Conservation (phyloP, 352 stramenopile species). For the Lagenidium giganteum region DNA sequence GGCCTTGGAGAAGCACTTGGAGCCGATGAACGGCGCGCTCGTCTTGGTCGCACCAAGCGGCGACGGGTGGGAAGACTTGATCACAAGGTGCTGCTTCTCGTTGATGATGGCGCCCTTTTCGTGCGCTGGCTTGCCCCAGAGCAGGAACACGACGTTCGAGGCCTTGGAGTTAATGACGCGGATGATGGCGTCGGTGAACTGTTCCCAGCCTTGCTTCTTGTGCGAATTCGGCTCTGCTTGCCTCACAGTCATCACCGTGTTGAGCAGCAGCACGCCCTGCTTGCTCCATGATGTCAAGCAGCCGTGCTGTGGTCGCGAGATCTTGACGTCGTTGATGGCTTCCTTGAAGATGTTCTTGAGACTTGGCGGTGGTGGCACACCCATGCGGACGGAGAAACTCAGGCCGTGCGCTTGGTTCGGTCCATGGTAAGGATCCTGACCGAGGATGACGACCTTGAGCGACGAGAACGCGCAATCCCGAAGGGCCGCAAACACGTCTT, state of each 20-base stretch:
- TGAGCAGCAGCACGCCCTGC: constrained; percentile 97
- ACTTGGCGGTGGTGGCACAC: constrained; percentile 87
- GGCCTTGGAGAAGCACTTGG: no score
- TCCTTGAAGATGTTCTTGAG: constrained; percentile 99
- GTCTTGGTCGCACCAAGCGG: no score
- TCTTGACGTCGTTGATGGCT: constrained; percentile 65
- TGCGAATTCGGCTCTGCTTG: constrained; percentile 90
- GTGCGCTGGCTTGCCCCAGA: constrained; percentile 98
- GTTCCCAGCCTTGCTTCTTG: constrained; percentile 95
- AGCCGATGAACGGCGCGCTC: no score
- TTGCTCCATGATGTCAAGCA: constrained; percentile 89
- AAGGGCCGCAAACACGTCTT: constrained; percentile 85
- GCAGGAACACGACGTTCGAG: constrained; percentile 93
- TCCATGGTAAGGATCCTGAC: constrained; percentile 89
- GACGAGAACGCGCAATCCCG: constrained; percentile 82
- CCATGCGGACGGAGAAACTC: constrained; percentile 87
- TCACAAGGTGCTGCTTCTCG: no score
- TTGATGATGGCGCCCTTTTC: no score
- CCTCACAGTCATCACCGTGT: constrained; percentile 95
- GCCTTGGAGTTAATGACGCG: constrained; percentile 63
- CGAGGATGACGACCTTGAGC: constrained; percentile 90
- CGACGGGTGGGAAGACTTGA: no score
- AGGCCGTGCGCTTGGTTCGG: constrained; percentile 77
- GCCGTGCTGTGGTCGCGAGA: constrained; percentile 82
- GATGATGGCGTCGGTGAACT: constrained; percentile 95